Evolutionary conservation across 352 stramenopile species (phyloP).

Genomic region (Globisporangium nodosum): DNA sequence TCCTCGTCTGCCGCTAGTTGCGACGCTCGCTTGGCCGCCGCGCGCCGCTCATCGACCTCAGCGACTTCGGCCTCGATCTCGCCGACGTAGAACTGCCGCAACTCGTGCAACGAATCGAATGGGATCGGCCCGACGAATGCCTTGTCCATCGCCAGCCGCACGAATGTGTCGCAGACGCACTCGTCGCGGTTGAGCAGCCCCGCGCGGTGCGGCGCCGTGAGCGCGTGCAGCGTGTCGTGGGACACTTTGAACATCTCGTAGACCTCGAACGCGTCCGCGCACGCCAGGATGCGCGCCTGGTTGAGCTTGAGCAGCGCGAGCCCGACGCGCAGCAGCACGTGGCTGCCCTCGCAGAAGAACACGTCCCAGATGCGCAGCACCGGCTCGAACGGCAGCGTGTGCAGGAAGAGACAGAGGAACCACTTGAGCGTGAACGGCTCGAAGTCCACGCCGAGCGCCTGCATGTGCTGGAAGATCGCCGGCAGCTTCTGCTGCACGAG

Average conservation of each 20-base stretch:
- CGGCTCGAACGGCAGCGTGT: slow-evolving; percentile 84
- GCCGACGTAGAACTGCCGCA: slow-evolving; percentile 55
- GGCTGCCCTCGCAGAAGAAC: slow-evolving; percentile 87
- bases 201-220: slow-evolving; percentile 52
- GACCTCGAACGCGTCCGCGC: slow-evolving; percentile 69
- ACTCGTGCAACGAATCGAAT: slow-evolving; percentile 68
- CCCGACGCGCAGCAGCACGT: slow-evolving; percentile 82
- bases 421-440: slow-evolving; percentile 90
- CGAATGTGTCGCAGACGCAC: slow-evolving; percentile 76
- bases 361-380: slow-evolving; percentile 89
- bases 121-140: slow-evolving; percentile 71
- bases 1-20: background rate
- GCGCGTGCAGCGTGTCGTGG: slow-evolving; percentile 44
- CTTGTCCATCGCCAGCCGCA: slow-evolving; percentile 77
- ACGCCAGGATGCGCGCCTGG: slow-evolving; percentile 60
- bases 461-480: slow-evolving; percentile 58
- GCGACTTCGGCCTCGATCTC: slow-evolving; percentile 56
- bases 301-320: slow-evolving; percentile 84
- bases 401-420: slow-evolving; percentile 92
- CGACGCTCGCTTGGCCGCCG: slow-evolving; percentile 3
- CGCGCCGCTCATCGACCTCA: slow-evolving; percentile 27
- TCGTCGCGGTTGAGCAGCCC: slow-evolving; percentile 72
- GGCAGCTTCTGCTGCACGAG: slow-evolving; percentile 86
- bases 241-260: slow-evolving; percentile 83
- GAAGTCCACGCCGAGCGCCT: slow-evolving; percentile 72